Percentiles rank a stretch among this genome's conserved stretches.
Evolutionary conservation across 441 rosid genomes (phyloP).

Genomic region (Cnidoscolus chayamansa): DNA sequence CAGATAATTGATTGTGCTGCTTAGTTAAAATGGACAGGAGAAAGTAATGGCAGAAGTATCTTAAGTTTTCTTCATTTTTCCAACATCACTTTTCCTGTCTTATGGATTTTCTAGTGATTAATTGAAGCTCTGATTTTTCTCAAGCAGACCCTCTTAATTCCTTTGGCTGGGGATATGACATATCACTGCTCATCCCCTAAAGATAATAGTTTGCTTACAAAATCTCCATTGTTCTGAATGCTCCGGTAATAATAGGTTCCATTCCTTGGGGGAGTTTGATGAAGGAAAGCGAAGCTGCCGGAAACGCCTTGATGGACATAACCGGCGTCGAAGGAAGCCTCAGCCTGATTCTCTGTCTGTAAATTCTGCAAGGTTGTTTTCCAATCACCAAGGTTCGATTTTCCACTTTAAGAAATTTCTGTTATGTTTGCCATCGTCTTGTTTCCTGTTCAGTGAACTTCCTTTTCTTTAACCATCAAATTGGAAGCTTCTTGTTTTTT

Average conservation of each 20-base stretch:
- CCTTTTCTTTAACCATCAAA: background rate
- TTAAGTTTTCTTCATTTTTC: no score
- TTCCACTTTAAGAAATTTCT: constrained; percentile 1
- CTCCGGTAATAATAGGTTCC: constrained; percentile 45
- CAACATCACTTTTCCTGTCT: no score
- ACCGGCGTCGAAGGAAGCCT: constrained; percentile 67
- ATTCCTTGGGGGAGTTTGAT: constrained; percentile 70
- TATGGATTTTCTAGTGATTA: no score
- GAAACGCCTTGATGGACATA: constrained; percentile 78
- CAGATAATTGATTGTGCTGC: background rate
- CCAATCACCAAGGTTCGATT: constrained; percentile 45
- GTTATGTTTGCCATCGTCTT: background rate
- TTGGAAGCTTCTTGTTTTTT: background rate
- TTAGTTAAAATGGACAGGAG: background rate
- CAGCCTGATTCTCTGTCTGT: constrained; percentile 47
- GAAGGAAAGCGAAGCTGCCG: constrained; percentile 78
- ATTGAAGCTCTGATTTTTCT: no score
- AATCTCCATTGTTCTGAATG: constrained; percentile 6
- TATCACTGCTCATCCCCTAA: background rate
- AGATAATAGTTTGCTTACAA: background rate
- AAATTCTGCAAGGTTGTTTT: constrained; percentile 42
- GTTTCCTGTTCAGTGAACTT: background rate
- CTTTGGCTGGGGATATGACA: no score
- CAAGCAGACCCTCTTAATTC: no score
- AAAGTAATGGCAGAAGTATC: background rate